Evolutionary conservation across 2,329 filamentous ascomycete species (phyloP).

Genomic region (Colletotrichum neosansevieriae): DNA sequence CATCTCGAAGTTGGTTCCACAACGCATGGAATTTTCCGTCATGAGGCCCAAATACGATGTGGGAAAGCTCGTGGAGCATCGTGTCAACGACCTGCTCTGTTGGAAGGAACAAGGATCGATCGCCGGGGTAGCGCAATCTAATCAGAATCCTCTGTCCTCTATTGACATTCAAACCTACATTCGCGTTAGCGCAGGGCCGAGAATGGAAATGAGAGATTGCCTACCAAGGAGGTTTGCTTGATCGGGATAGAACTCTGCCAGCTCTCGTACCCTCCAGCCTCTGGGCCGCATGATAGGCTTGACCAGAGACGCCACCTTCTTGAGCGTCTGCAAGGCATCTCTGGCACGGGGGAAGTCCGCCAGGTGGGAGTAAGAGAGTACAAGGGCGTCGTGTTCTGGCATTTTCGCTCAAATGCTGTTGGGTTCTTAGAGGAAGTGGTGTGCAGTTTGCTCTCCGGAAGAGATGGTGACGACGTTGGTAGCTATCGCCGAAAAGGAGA

Average conservation of each 20-base stretch:
- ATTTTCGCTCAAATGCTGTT: conserved; percentile 44
- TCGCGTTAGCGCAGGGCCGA: neutral
- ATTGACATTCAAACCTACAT: conserved; percentile 79
- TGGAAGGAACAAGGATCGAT: conserved; percentile 81
- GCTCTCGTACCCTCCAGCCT: conserved; percentile 80
- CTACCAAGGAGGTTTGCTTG: conserved; percentile 78
- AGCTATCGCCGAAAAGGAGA: neutral
- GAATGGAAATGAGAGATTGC: conserved; percentile 20
- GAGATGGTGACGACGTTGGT: neutral
- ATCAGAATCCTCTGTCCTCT: conserved; percentile 83
- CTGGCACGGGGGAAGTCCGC: conserved; percentile 58
- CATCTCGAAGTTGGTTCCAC: conserved; percentile 90
- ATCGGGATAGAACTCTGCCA: conserved; percentile 88
- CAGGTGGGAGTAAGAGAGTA: conserved; percentile 64
- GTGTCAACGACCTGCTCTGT: conserved; percentile 88
- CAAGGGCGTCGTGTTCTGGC: conserved; percentile 58
- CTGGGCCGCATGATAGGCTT: conserved; percentile 95
- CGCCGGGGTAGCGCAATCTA: conserved; percentile 80
- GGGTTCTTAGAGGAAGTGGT: neutral
- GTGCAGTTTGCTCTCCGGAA: neutral
- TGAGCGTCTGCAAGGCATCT: conserved; percentile 72
- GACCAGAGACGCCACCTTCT: conserved; percentile 86
- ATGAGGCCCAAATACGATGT: conserved; percentile 87
- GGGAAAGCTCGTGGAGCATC: conserved; percentile 93
- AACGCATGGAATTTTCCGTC: conserved; percentile 84